A percentile compares a stretch with the other conserved stretches of the same genome.
Conservation (phyloP, 495 filamentous ascomycete species). For the Darksidea phi region DNA sequence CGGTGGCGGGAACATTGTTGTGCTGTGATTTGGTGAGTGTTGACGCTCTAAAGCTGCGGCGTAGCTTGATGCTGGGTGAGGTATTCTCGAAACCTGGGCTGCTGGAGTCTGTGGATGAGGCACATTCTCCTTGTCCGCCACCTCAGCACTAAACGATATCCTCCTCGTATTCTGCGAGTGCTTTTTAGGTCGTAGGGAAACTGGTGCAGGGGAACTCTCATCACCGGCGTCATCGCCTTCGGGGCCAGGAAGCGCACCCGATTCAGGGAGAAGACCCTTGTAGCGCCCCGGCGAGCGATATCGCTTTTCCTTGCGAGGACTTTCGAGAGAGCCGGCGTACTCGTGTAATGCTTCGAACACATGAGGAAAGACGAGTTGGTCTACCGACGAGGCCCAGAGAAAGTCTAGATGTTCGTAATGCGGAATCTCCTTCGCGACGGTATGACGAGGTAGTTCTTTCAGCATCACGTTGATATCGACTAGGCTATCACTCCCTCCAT, state of each 20-base stretch:
- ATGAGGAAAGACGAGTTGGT: conserved; percentile 79
- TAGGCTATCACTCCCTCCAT: conserved; percentile 88
- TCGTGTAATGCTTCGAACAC: conserved; percentile 79
- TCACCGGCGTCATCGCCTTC: conserved; percentile 31
- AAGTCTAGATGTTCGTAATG: conserved; percentile 98
- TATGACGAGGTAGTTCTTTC: conserved; percentile 78
- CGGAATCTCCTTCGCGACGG: conserved; percentile 75
- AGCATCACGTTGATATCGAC: conserved; percentile 95
- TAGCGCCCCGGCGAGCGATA: conserved; percentile 23
- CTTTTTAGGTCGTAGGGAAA: conserved; percentile 18
- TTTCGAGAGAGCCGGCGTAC: conserved; percentile 26
- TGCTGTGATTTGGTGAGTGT: conserved; percentile 11
- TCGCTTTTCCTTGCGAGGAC: conserved; percentile 14
- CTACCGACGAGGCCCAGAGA: conserved; percentile 86
- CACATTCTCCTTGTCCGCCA: not conserved
- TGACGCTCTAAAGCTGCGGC: conserved; percentile 12
- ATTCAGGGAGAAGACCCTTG: conserved; percentile 18
- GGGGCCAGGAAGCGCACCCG: conserved; percentile 16
- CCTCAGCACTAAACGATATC: conserved; percentile 6
- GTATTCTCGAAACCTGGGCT: conserved; percentile 15
- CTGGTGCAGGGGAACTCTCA: conserved; percentile 26
- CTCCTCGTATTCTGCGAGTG: conserved; percentile 24
- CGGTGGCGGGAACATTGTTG: conserved; percentile 10
- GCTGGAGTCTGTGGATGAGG: conserved; percentile 10
- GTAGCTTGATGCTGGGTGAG: conserved; percentile 19